phyloP scores from a whole-genome alignment of 805 yeast genomes.

The Metschnikowia cubensis region DNA sequence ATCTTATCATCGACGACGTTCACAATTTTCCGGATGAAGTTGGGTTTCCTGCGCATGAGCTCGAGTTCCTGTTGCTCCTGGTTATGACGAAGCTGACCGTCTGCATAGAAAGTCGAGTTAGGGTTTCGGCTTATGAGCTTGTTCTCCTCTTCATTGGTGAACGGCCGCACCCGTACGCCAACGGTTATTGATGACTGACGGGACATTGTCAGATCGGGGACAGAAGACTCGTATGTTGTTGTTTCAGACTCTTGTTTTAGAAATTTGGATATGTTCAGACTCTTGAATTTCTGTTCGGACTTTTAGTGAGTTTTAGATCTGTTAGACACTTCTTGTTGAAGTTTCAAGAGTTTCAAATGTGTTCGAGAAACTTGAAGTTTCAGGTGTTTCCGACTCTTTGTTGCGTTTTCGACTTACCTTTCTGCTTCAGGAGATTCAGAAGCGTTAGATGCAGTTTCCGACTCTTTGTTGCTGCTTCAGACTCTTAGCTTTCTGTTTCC shows the following conservation, averaged over 20 bases:
- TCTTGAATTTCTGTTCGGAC: not conserved
- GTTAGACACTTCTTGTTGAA: too few species aligned
- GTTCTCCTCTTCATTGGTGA: constrained; percentile 55
- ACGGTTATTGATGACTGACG: constrained; percentile 63
- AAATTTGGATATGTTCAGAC: not conserved
- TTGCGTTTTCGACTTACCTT: too few species aligned
- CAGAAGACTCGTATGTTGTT: too few species aligned
- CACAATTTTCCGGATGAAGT: constrained; percentile 64
- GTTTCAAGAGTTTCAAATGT: too few species aligned
- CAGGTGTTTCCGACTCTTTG: too few species aligned
- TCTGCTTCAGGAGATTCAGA: not conserved
- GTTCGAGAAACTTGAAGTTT: too few species aligned
- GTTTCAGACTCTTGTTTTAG: not conserved
- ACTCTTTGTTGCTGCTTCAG: too few species aligned
- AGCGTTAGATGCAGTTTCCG: too few species aligned
- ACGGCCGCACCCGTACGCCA: constrained; percentile 82
- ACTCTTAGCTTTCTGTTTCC: too few species aligned
- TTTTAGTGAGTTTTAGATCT: not conserved
- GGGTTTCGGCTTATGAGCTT: constrained; percentile 36
- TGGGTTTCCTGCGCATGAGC: constrained; percentile 25
- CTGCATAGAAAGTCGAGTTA: constrained; percentile 45
- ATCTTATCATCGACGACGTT: constrained; percentile 80
- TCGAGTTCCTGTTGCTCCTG: constrained; percentile 6
- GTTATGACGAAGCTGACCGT: constrained; percentile 44
- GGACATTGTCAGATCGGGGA: not conserved